phyloP scores from a whole-genome alignment of 306 rosid species.

The Crotalaria pallida region DNA sequence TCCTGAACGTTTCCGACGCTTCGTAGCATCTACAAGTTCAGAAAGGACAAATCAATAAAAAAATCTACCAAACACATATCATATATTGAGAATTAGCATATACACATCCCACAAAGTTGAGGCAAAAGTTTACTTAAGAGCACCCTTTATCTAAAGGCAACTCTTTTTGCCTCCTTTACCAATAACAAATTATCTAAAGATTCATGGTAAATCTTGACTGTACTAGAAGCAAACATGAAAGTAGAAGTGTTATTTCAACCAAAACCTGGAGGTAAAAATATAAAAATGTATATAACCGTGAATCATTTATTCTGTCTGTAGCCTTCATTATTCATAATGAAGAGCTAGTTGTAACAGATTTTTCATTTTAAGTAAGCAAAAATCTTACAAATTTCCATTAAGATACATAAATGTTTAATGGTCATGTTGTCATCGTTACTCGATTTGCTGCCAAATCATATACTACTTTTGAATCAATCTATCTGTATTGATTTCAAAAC shows the following conservation, averaged over 20 bases:
- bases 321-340: conserved; percentile 10
- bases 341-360: background rate
- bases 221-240: conserved; percentile 5
- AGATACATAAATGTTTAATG: background rate
- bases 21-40: conserved; percentile 50
- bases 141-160: background rate
- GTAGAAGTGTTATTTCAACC: background rate
- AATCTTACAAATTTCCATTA: conserved; percentile 11
- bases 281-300: background rate
- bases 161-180: conserved; percentile 6
- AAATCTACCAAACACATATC: background rate
- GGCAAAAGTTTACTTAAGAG: background rate
- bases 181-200: conserved; percentile 5
- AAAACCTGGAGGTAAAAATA: conserved; percentile 2
- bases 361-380: background rate
- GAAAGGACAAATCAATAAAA: conserved; percentile 19
- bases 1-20: conserved; percentile 56
- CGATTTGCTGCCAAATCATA: background rate
- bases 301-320: background rate
- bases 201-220: background rate
- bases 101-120: conserved; percentile 1
- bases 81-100: background rate
- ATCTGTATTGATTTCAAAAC: background rate
- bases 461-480: background rate
- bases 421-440: conserved; percentile 5